Evolutionary conservation across 345 rosid species (phyloP).

Genomic region (Euphorbia tirucalli): DNA sequence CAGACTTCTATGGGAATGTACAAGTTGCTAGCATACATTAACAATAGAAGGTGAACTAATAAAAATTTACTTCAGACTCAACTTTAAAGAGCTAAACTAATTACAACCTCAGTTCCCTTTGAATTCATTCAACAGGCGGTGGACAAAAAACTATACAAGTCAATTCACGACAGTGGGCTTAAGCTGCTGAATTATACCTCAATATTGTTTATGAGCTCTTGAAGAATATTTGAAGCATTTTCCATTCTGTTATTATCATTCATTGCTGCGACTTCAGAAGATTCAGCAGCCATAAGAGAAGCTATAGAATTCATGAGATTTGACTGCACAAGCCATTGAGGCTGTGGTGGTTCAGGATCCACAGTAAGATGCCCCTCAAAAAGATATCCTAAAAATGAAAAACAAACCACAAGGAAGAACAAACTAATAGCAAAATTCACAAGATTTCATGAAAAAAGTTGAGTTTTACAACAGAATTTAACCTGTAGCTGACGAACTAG

Average conservation of each 20-base stretch:
- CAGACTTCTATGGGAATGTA: not conserved
- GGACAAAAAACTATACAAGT: too few species aligned
- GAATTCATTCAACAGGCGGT: too few species aligned
- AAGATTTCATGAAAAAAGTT: too few species aligned
- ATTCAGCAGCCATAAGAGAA: slow-evolving; percentile 51
- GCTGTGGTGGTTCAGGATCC: slow-evolving; percentile 93
- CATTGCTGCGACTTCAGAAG: slow-evolving; percentile 40
- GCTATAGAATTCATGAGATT: slow-evolving; percentile 62
- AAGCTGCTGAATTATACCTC: slow-evolving; percentile 42
- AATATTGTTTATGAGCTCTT: slow-evolving; percentile 55
- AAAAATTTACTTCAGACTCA: not conserved
- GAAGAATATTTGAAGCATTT: slow-evolving; percentile 44
- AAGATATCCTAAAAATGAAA: slow-evolving; percentile 55
- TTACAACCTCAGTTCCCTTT: too few species aligned
- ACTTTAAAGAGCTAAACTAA: not conserved
- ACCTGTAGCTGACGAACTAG: slow-evolving; percentile 45
- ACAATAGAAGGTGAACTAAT: not conserved
- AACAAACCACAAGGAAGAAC: not conserved
- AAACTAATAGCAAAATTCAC: not conserved
- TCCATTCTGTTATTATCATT: slow-evolving; percentile 34
- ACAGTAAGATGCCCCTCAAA: slow-evolving; percentile 95
- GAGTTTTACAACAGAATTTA: not conserved
- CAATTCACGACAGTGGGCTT: not conserved
- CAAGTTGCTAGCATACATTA: not conserved
- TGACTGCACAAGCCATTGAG: slow-evolving; percentile 77